These are phyloP conservation scores for Noccaea caerulescens DNA, from an alignment of 345 rosid genomes.

Conservation along the genomic window DNA sequence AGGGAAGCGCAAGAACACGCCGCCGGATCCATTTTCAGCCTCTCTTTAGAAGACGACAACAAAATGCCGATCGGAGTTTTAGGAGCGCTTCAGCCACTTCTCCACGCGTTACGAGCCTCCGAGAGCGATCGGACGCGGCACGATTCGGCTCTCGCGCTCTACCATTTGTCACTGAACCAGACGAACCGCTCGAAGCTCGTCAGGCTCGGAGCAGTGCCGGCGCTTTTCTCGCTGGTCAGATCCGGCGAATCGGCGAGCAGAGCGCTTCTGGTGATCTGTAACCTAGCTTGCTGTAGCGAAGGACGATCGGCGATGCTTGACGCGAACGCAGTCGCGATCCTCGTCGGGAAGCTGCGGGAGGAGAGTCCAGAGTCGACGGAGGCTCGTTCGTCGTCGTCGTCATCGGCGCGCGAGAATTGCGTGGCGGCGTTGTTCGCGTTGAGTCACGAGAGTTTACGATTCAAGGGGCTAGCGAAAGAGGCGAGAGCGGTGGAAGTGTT, in stretches of 20 bases:
- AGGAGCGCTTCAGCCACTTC: constrained; percentile 78
- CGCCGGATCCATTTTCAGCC: constrained; percentile 73
- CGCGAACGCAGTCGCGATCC: constrained; percentile 62
- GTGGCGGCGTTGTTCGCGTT: constrained; percentile 66
- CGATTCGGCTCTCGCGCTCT: constrained; percentile 76
- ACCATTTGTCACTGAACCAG: constrained; percentile 68
- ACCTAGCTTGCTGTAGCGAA: constrained; percentile 66
- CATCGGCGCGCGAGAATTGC: constrained; percentile 62
- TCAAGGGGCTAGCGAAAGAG: constrained; percentile 70
- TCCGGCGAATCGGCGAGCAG: constrained; percentile 55
- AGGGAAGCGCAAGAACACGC: constrained; percentile 82
- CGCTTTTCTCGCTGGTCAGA: constrained; percentile 60
- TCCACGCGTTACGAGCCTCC: constrained; percentile 56
- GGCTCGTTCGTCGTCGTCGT: constrained; percentile 18
- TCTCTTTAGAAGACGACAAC: constrained; percentile 79
- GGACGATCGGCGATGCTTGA: constrained; percentile 74
- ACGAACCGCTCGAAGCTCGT: constrained; percentile 71
- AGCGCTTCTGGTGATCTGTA: constrained; percentile 63
- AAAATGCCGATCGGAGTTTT: constrained; percentile 82
- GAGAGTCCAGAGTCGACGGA: constrained; percentile 40
- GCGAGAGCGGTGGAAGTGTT: constrained; percentile 63
- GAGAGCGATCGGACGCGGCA: constrained; percentile 66
- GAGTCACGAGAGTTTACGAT: constrained; percentile 72
- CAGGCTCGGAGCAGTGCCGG: constrained; percentile 61
- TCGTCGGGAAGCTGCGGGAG: constrained; percentile 62